Conservation (phyloP, 306 rosid genomes). For the Lathyrus tuberosus region DNA sequence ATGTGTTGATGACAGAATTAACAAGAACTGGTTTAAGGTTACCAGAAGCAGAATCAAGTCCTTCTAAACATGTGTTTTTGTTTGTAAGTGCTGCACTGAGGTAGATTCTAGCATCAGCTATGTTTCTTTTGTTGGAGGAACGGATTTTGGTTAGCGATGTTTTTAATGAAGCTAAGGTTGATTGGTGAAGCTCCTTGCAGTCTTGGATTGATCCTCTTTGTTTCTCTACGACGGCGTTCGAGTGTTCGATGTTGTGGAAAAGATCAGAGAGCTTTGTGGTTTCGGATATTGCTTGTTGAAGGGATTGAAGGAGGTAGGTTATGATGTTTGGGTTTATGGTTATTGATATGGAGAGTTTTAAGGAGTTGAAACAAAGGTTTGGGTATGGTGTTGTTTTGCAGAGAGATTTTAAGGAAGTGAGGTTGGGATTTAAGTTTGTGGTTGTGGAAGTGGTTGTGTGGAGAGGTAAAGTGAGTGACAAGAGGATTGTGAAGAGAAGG, state of each 20-base stretch:
- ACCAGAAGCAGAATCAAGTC: slow-evolving; percentile 75
- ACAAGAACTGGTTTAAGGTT: slow-evolving; percentile 56
- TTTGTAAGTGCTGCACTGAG: slow-evolving; percentile 88
- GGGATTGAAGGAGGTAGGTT: slow-evolving; percentile 63
- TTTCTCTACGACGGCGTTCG: slow-evolving; percentile 63
- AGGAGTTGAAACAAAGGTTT: slow-evolving; percentile 59
- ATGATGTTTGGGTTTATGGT: slow-evolving; percentile 70
- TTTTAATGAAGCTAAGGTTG: slow-evolving; percentile 56
- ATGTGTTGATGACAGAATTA: slow-evolving; percentile 52
- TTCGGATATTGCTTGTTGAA: slow-evolving; percentile 64
- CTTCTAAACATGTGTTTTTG: slow-evolving; percentile 86
- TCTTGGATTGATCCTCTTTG: slow-evolving; percentile 73
- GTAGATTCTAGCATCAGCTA: slow-evolving; percentile 61
- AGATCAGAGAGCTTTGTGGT: slow-evolving; percentile 62
- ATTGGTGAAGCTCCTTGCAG: slow-evolving; percentile 71
- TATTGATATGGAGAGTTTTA: slow-evolving; percentile 73
- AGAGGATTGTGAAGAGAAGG: slow-evolving; percentile 42
- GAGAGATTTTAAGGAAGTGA: slow-evolving; percentile 56
- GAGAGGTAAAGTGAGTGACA: slow-evolving; percentile 26
- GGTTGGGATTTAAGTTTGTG: slow-evolving; percentile 36
- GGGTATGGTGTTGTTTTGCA: slow-evolving; percentile 74
- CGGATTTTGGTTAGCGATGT: slow-evolving; percentile 59
- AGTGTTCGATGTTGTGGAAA: slow-evolving; percentile 42
- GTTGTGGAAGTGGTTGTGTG: slow-evolving; percentile 43
- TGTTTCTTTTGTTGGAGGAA: slow-evolving; percentile 26